A percentile compares a stretch with the other conserved stretches of the same genome.
These are phyloP conservation scores for Neofusicoccum sp. DNA, from an alignment of 2,329 filamentous ascomycete species.

Conservation along the genomic window DNA sequence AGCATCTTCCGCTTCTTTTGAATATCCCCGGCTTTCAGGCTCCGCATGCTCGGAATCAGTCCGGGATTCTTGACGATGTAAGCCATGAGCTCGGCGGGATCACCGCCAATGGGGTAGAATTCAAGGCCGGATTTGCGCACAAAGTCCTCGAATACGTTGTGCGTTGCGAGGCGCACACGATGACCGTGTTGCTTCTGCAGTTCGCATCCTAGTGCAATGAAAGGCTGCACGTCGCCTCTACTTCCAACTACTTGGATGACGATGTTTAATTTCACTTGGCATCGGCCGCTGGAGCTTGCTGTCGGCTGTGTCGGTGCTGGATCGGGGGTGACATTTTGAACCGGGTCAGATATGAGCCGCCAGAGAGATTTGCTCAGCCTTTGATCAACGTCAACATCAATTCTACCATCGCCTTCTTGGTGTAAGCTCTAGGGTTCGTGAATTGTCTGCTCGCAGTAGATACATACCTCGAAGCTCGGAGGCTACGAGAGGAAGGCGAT, in stretches of 20 bases:
- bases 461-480: no score
- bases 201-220: constrained; percentile 55
- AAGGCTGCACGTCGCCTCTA: constrained; percentile 58
- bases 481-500: no score
- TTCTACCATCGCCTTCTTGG: no score
- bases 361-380: no score
- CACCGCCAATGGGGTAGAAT: constrained; percentile 58
- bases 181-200: constrained; percentile 50
- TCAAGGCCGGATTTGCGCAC: constrained; percentile 54
- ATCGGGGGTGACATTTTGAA: neutral
- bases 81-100: constrained; percentile 51
- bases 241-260: constrained; percentile 56
- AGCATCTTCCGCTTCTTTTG: constrained; percentile 26
- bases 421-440: no score
- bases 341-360: no score
- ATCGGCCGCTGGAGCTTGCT: neutral
- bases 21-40: constrained; percentile 32
- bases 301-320: neutral
- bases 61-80: constrained; percentile 84
- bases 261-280: constrained; percentile 44
- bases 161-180: constrained; percentile 58
- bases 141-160: constrained; percentile 54
- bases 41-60: constrained; percentile 41
- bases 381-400: no score
- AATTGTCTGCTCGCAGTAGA: no score